Conservation (phyloP, 1,284 basidiomycete genomes). For the Boletus calvinii region DNA sequence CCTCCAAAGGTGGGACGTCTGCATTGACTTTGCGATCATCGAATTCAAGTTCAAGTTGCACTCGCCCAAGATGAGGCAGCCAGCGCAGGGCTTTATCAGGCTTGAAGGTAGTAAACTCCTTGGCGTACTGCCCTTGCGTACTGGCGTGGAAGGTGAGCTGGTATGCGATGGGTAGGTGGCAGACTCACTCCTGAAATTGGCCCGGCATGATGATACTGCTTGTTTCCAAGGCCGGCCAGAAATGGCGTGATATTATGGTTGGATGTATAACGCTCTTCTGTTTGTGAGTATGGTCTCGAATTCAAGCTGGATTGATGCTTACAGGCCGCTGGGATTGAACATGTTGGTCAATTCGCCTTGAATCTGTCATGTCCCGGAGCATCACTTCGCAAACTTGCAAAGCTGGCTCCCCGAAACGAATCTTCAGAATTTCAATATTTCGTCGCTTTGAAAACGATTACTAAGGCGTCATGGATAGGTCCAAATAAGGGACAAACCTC, state of each 20-base stretch:
- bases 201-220: conserved; percentile 78
- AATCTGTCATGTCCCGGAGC: conserved; percentile 94
- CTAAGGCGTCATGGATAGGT: not conserved
- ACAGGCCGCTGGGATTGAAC: conserved; percentile 75
- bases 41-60: conserved; percentile 76
- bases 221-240: conserved; percentile 85
- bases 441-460: conserved; percentile 58
- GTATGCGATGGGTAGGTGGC: not conserved
- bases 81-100: conserved; percentile 88
- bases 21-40: conserved; percentile 75
- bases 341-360: conserved; percentile 81
- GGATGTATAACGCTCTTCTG: conserved; percentile 62
- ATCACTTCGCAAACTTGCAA: conserved; percentile 95
- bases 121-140: conserved; percentile 72
- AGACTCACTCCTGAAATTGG: conserved; percentile 70
- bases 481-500: conserved; percentile 59
- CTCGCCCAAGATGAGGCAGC: conserved; percentile 83
- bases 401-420: conserved; percentile 88
- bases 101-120: conserved; percentile 77
- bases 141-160: conserved; percentile 39
- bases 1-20: conserved; percentile 84
- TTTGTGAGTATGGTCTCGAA: conserved; percentile 6
- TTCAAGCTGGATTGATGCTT: conserved; percentile 24
- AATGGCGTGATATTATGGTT: conserved; percentile 87
- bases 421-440: conserved; percentile 90